Conservation (phyloP, 106 monocot genomes). For the Allium fistulosum region DNA sequence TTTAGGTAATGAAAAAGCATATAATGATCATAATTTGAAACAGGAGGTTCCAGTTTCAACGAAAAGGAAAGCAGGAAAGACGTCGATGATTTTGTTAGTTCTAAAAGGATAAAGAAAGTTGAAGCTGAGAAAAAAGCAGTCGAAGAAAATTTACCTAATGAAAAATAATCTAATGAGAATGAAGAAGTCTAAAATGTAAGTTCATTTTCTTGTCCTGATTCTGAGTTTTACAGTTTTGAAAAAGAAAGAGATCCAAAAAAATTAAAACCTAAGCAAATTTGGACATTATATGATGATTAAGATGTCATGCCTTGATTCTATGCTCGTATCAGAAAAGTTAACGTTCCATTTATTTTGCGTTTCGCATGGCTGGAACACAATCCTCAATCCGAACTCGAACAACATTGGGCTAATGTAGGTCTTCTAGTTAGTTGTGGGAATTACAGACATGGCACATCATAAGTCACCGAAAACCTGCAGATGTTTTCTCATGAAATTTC, state of each 20-base stretch:
- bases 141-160: constrained; percentile 2
- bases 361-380: constrained; percentile 51
- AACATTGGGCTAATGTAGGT: constrained; percentile 17
- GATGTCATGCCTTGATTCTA: constrained; percentile 73
- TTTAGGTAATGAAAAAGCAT: too few relatives aligned
- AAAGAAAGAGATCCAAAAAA: constrained; percentile 14
- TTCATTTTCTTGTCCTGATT: constrained; percentile 25
- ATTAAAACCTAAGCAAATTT: constrained; percentile 42
- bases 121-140: not conserved
- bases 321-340: constrained; percentile 37
- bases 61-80: not conserved
- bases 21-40: too few relatives aligned
- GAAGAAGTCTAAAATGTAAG: not conserved
- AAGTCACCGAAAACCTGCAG: constrained; percentile 9
- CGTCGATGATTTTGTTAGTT: constrained; percentile 9
- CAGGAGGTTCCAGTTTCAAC: too few relatives aligned
- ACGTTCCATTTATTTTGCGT: constrained; percentile 28
- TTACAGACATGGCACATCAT: constrained; percentile 33
- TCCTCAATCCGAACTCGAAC: constrained; percentile 19
- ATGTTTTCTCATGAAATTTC: constrained; percentile 57
- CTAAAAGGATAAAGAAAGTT: too few relatives aligned
- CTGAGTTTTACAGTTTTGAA: constrained; percentile 51
- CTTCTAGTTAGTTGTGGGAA: constrained; percentile 53
- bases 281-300: constrained; percentile 56
- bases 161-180: not conserved